phyloP scores from a whole-genome alignment of 2,329 filamentous ascomycete genomes.

The Monosporascus sp. region DNA sequence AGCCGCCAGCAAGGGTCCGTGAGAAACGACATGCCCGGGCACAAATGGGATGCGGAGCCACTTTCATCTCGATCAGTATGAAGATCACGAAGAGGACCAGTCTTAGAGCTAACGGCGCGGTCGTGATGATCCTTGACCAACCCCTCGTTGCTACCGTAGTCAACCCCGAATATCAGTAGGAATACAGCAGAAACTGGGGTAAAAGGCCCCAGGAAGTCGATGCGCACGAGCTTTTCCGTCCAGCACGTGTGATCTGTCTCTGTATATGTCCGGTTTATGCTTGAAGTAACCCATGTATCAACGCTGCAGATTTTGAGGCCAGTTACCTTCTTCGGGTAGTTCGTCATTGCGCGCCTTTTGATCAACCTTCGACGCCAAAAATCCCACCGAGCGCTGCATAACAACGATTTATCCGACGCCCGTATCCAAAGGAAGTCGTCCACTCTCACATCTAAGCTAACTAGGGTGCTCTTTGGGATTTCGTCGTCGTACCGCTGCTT shows the following conservation, averaged over 20 bases:
- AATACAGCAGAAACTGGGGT: slow-evolving; percentile 62
- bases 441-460: background rate
- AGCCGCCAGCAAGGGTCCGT: slow-evolving; percentile 59
- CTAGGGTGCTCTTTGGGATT: background rate
- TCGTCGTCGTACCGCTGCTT: background rate
- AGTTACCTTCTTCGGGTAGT: slow-evolving; percentile 5
- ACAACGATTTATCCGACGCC: background rate
- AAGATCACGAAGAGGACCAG: slow-evolving; percentile 61
- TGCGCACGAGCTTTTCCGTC: slow-evolving; percentile 58
- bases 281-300: background rate
- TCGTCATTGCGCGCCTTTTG: slow-evolving; percentile 6
- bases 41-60: slow-evolving; percentile 70
- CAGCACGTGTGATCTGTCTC: slow-evolving; percentile 51
- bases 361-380: slow-evolving; percentile 7
- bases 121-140: slow-evolving; percentile 60
- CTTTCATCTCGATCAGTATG: slow-evolving; percentile 60
- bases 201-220: slow-evolving; percentile 70
- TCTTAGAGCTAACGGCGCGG: slow-evolving; percentile 52
- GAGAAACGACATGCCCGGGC: slow-evolving; percentile 68
- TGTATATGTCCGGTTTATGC: background rate
- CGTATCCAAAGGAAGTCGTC: slow-evolving; percentile 5
- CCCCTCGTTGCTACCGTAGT: slow-evolving; percentile 67
- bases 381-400: slow-evolving; percentile 4
- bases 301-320: slow-evolving; percentile 2
- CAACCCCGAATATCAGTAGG: slow-evolving; percentile 63